Evolutionary conservation across 768 basidiomycete species (phyloP).

Genomic region (Naganishia onofrii): DNA sequence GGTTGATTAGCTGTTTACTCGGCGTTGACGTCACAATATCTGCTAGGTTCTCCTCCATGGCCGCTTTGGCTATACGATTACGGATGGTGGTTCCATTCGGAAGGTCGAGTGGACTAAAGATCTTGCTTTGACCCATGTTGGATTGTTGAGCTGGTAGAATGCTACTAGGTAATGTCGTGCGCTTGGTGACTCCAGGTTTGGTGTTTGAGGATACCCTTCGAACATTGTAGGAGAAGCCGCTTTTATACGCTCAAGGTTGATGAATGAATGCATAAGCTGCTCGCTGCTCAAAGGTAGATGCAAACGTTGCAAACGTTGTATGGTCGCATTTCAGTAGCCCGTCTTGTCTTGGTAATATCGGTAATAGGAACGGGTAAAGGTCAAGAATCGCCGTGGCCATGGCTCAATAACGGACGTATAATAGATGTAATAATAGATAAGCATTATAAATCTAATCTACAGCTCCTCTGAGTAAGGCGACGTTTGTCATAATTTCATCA

Average conservation of each 20-base stretch:
- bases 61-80: conserved; percentile 11
- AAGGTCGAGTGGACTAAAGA: background rate
- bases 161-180: background rate
- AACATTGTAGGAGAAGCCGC: no score
- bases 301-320: no score
- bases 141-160: background rate
- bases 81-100: background rate
- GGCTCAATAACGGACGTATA: background rate
- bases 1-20: conserved; percentile 3
- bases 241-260: no score
- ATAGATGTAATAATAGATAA: no score
- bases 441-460: background rate
- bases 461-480: background rate
- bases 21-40: background rate
- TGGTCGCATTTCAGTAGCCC: no score
- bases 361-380: no score
- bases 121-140: background rate
- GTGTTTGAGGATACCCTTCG: background rate
- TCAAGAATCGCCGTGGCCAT: background rate
- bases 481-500: background rate
- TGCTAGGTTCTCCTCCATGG: conserved; percentile 13
- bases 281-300: no score
- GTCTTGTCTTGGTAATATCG: no score
- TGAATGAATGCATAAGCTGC: no score
- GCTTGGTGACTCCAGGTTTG: background rate